phyloP scores from a whole-genome alignment of 306 rosid species.

The Sicyos edulis region DNA sequence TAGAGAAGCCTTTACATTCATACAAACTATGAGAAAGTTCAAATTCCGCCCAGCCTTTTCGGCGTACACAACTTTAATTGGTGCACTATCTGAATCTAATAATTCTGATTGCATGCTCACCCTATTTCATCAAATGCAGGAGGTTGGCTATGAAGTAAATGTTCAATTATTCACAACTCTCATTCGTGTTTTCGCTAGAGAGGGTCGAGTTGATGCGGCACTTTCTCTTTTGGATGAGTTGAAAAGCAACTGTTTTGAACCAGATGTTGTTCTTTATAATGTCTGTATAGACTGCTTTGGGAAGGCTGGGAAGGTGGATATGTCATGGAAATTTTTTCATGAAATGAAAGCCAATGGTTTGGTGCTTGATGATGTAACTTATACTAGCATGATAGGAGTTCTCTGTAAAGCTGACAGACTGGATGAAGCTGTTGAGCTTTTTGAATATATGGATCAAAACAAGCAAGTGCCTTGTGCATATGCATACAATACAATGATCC shows the following conservation, averaged over 20 bases:
- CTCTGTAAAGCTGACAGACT: conserved; percentile 77
- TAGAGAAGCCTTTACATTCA: conserved; percentile 54
- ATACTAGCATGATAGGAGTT: conserved; percentile 89
- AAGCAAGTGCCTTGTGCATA: conserved; percentile 87
- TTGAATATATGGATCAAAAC: conserved; percentile 66
- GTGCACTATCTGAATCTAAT: conserved; percentile 55
- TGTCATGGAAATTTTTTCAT: conserved; percentile 98
- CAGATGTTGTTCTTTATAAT: conserved; percentile 80
- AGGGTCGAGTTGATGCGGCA: conserved; percentile 72
- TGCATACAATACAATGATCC: conserved; percentile 95
- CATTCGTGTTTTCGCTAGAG: conserved; percentile 71
- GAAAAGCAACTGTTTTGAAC: conserved; percentile 63
- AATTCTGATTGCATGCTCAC: conserved; percentile 57
- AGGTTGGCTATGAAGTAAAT: conserved; percentile 78
- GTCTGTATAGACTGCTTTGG: conserved; percentile 93
- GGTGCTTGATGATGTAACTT: conserved; percentile 76
- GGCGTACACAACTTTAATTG: conserved; percentile 76
- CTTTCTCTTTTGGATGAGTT: conserved; percentile 87
- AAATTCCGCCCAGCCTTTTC: conserved; percentile 89
- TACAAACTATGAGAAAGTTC: conserved; percentile 84
- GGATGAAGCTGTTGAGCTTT: conserved; percentile 69
- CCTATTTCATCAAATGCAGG: conserved; percentile 86
- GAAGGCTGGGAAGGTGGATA: conserved; percentile 81
- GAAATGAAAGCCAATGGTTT: conserved; percentile 70
- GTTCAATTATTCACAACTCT: conserved; percentile 83